phyloP scores from a whole-genome alignment of 2,329 filamentous ascomycete species.

The Talaromyces islandicus region DNA sequence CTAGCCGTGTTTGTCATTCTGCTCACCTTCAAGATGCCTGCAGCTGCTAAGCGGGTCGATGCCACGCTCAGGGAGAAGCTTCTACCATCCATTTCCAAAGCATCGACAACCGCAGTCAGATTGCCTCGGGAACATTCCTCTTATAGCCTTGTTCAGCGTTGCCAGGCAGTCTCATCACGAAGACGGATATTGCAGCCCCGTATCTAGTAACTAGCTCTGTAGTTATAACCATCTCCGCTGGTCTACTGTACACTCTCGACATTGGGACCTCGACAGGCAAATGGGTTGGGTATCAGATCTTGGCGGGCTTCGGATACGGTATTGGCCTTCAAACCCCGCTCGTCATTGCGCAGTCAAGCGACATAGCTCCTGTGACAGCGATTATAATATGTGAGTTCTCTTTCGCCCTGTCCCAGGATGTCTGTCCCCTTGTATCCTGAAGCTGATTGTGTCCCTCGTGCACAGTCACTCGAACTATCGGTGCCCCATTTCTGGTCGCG shows the following conservation, averaged over 20 bases:
- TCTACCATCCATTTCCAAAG: constrained; percentile 11
- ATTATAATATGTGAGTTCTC: constrained; percentile 14
- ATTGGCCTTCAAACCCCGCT: constrained; percentile 14
- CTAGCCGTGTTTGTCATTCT: constrained; percentile 12
- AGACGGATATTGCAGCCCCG: not conserved
- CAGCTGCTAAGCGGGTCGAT: not conserved
- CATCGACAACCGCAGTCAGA: constrained; percentile 18
- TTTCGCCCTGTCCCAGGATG: not conserved
- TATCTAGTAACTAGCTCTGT: not conserved
- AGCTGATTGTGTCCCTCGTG: not conserved
- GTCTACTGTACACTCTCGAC: constrained; percentile 27
- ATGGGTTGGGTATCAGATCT: constrained; percentile 21
- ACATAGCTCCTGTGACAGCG: constrained; percentile 16
- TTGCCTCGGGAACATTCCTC: constrained; percentile 35
- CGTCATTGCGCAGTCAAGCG: constrained; percentile 14
- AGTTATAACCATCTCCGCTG: constrained; percentile 10
- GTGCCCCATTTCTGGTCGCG: not conserved
- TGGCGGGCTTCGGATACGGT: constrained; percentile 16
- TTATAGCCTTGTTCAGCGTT: constrained; percentile 19
- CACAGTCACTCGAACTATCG: not conserved
- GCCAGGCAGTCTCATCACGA: not conserved
- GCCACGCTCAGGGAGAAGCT: constrained; percentile 15
- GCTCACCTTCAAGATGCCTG: constrained; percentile 19
- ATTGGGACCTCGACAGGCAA: constrained; percentile 14
- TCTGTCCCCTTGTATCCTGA: not conserved